Evolutionary conservation across 345 rosid species (phyloP).

Genomic region (Salix dunnii): DNA sequence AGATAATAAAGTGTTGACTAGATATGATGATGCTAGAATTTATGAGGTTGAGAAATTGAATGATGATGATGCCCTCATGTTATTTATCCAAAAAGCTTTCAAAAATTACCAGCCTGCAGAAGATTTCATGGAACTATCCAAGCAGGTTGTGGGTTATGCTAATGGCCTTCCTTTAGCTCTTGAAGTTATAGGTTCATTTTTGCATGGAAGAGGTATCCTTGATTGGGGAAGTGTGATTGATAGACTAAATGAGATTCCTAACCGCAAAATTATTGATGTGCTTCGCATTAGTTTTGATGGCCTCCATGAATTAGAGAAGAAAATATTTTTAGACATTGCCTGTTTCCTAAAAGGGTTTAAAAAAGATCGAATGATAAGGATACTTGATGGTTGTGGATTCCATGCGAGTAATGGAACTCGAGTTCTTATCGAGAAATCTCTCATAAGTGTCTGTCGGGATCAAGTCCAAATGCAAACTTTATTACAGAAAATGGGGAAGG

Average conservation of each 20-base stretch:
- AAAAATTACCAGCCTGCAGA: neutral
- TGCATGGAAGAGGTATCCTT: neutral
- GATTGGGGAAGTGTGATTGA: constrained; percentile 3
- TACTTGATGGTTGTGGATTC: neutral
- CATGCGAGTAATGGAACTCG: neutral
- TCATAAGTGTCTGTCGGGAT: neutral
- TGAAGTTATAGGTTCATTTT: constrained; percentile 12
- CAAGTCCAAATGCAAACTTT: neutral
- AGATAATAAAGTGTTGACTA: neutral
- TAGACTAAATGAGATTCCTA: neutral
- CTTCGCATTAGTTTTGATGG: constrained; percentile 13
- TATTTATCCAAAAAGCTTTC: constrained; percentile 10
- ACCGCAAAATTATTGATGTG: neutral
- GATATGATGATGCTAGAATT: neutral
- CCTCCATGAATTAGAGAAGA: neutral
- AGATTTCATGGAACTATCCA: neutral
- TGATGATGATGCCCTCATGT: neutral
- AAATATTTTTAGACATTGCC: constrained; percentile 13
- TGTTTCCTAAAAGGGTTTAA: constrained; percentile 9
- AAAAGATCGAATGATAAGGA: neutral
- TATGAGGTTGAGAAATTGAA: neutral
- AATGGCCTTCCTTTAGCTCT: constrained; percentile 10
- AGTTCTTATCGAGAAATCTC: constrained; percentile 1
- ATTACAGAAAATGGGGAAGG: constrained; percentile 1
- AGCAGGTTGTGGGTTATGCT: constrained; percentile 9